Evolutionary conservation across 345 rosid genomes (phyloP).

Genomic region (Euphorbia pulcherrima): DNA sequence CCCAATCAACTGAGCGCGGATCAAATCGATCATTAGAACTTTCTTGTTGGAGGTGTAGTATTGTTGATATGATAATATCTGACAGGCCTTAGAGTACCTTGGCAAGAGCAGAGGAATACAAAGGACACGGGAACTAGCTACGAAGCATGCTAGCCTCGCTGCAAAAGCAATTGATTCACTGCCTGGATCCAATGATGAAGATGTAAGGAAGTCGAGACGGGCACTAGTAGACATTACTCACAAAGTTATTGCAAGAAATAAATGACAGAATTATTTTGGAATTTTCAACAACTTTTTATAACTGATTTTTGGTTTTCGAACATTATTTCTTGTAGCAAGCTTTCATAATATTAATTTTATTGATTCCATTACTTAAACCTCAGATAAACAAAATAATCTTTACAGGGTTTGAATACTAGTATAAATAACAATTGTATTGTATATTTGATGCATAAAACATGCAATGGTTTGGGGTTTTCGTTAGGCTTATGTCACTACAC

Average conservation of each 20-base stretch:
- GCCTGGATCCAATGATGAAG: constrained; percentile 66
- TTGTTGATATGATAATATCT: constrained; percentile 11
- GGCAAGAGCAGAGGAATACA: constrained; percentile 86
- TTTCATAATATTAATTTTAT: neutral
- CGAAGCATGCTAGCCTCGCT: constrained; percentile 73
- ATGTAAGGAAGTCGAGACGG: constrained; percentile 67
- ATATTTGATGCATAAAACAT: too few species aligned
- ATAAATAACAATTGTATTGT: too few species aligned
- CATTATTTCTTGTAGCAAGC: constrained; percentile 2
- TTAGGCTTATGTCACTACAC: too few species aligned
- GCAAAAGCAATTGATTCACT: constrained; percentile 66
- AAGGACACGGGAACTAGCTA: constrained; percentile 70
- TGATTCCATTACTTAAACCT: neutral
- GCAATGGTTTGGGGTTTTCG: too few species aligned
- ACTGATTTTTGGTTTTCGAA: constrained; percentile 14
- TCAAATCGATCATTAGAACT: neutral
- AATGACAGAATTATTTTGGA: constrained; percentile 29
- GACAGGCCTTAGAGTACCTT: constrained; percentile 82
- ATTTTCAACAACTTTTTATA: neutral
- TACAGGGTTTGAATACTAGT: too few species aligned
- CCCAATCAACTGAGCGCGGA: too few species aligned
- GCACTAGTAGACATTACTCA: constrained; percentile 81
- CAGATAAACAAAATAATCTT: too few species aligned
- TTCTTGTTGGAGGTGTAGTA: neutral
- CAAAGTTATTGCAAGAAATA: constrained; percentile 71